Evolutionary conservation across 139 green algal species (phyloP).

Genomic region (Picochlorum sp.): DNA sequence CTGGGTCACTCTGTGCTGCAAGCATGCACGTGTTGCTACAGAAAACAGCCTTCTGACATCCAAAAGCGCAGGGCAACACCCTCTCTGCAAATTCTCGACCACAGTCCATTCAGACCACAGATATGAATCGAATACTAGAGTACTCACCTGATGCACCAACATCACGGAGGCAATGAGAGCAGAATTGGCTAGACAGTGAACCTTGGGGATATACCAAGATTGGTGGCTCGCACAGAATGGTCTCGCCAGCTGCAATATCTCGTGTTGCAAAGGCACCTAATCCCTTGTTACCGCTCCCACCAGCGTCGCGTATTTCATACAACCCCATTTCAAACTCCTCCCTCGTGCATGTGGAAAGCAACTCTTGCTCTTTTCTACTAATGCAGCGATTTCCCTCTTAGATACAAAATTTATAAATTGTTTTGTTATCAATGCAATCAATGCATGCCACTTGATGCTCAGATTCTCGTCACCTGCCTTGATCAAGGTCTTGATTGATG

Average conservation of each 20-base stretch:
- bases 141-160: slow-evolving; percentile 6
- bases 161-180: slow-evolving; percentile 14
- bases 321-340: too few species aligned
- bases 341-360: too few species aligned
- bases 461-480: too few species aligned
- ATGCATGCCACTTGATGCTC: too few species aligned
- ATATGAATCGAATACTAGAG: background rate
- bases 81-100: background rate
- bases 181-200: slow-evolving; percentile 5
- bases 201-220: slow-evolving; percentile 26
- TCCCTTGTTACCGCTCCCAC: background rate
- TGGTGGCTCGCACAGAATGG: slow-evolving; percentile 15
- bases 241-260: slow-evolving; percentile 11
- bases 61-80: background rate
- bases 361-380: too few species aligned
- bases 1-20: slow-evolving; percentile 20
- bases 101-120: background rate
- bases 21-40: slow-evolving; percentile 14
- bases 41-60: slow-evolving; percentile 7
- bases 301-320: too few species aligned
- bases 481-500: too few species aligned
- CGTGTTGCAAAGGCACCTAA: background rate
- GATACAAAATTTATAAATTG: too few species aligned
- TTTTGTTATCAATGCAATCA: too few species aligned
- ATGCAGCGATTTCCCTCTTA: too few species aligned